phyloP scores from a whole-genome alignment of 306 rosid genomes.

The Aeschynomene evenia region DNA sequence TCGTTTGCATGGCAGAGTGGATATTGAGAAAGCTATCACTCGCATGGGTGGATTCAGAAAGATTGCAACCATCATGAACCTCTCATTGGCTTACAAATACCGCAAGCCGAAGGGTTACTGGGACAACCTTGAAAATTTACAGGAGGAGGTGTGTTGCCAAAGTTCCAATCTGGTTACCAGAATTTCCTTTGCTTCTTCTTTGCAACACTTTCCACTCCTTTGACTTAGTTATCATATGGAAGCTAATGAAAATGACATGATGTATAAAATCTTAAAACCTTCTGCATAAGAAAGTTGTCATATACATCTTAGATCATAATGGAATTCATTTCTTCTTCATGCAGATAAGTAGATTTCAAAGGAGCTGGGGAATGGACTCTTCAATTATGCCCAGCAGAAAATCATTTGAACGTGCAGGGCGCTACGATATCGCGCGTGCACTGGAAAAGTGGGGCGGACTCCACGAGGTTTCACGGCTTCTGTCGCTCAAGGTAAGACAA shows the following conservation, averaged over 20 bases:
- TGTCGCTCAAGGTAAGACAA: conserved; percentile 64
- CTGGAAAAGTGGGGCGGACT: conserved; percentile 91
- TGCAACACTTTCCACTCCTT: background rate
- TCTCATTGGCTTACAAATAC: conserved; percentile 75
- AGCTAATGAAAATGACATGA: background rate
- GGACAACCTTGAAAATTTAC: conserved; percentile 76
- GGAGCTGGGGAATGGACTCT: conserved; percentile 83
- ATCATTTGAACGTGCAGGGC: conserved; percentile 90
- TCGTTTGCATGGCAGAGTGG: conserved; percentile 72
- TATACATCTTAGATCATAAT: background rate
- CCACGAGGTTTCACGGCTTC: conserved; percentile 75
- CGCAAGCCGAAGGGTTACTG: conserved; percentile 91
- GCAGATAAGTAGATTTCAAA: conserved; percentile 72
- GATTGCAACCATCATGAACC: conserved; percentile 69
- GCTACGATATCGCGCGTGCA: conserved; percentile 77
- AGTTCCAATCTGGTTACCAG: conserved; percentile 3
- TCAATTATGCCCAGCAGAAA: conserved; percentile 84
- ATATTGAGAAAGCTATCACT: conserved; percentile 85
- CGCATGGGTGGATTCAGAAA: conserved; percentile 88
- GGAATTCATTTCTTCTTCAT: conserved; percentile 5
- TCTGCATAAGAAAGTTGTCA: background rate
- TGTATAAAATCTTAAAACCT: background rate
- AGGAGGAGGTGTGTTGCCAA: conserved; percentile 58
- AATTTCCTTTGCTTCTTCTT: background rate
- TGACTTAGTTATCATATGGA: background rate